These are phyloP conservation scores for Dianthus caryophyllus DNA, from an alignment of 148 eudicot genomes.

Conservation along the genomic window DNA sequence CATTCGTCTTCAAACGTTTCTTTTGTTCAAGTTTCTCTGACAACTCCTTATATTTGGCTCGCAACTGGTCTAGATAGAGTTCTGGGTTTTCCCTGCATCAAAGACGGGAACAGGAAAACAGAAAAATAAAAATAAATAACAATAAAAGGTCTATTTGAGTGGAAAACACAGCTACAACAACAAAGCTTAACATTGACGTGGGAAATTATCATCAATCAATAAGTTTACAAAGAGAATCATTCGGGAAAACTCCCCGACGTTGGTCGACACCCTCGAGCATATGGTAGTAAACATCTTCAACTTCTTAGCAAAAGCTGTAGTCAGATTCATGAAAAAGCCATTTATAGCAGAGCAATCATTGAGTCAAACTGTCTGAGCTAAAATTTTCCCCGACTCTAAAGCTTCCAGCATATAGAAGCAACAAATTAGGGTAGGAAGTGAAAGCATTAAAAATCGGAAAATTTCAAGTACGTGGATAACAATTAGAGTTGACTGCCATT, in stretches of 20 bases:
- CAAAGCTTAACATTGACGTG: not conserved
- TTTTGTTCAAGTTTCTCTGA: slow-evolving; percentile 87
- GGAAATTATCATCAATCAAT: not conserved
- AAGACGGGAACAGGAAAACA: slow-evolving; percentile 10
- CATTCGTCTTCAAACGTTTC: slow-evolving; percentile 70
- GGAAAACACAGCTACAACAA: slow-evolving; percentile 10
- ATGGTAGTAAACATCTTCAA: too few relatives aligned
- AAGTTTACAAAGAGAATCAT: not conserved
- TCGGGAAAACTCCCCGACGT: not conserved
- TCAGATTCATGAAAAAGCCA: not conserved
- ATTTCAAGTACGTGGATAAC: not conserved
- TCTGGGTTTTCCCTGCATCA: slow-evolving; percentile 76
- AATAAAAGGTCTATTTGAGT: not conserved
- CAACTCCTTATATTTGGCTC: slow-evolving; percentile 61
- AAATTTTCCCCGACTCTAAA: not conserved
- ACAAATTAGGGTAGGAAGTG: not conserved
- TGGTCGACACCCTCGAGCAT: not conserved
- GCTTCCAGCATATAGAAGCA: not conserved
- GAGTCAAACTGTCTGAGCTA: not conserved
- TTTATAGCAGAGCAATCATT: not conserved
- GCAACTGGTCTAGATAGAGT: slow-evolving; percentile 73
- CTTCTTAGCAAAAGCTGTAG: not conserved
- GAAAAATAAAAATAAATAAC: not conserved
- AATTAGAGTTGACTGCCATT: not conserved
- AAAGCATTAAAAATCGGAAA: not conserved